Conservation (phyloP, 371 early-diverging fungal genomes). For the Mortierella sp. region DNA sequence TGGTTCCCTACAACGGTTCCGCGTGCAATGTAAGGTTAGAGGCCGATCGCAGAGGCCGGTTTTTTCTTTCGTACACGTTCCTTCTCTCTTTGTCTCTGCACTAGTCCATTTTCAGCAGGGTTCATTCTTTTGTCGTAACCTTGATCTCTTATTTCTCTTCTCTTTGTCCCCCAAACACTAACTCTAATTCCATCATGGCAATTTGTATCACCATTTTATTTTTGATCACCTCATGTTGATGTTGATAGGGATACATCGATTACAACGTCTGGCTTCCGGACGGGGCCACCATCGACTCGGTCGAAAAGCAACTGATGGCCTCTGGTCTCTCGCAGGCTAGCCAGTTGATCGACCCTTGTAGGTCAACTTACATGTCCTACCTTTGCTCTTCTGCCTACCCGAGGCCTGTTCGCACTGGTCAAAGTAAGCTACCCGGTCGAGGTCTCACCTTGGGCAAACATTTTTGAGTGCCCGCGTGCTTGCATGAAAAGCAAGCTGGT, state of each 20-base stretch:
- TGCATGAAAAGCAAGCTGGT: background rate
- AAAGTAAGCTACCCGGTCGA: slow-evolving; percentile 18
- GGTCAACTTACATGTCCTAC: slow-evolving; percentile 30
- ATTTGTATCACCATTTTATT: background rate
- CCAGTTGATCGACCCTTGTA: slow-evolving; percentile 33
- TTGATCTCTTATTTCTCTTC: background rate
- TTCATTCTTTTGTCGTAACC: background rate
- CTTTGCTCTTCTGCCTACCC: slow-evolving; percentile 46
- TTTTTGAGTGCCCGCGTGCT: background rate
- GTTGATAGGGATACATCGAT: slow-evolving; percentile 39
- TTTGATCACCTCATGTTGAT: background rate
- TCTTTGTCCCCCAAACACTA: background rate
- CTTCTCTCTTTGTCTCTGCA: too few relatives aligned
- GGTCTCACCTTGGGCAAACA: too few relatives aligned
- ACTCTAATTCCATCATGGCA: background rate
- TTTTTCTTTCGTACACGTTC: background rate
- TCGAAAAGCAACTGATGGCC: slow-evolving; percentile 20
- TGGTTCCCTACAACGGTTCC: slow-evolving; percentile 43
- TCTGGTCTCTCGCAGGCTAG: slow-evolving; percentile 5
- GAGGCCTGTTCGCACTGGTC: slow-evolving; percentile 34
- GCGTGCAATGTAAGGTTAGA: slow-evolving; percentile 37
- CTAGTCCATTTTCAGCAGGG: background rate
- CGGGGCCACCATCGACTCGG: slow-evolving; percentile 8
- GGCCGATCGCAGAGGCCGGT: background rate
- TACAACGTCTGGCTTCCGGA: slow-evolving; percentile 47